Conservation (phyloP, 345 rosid species). For the Moricandia arvensis region DNA sequence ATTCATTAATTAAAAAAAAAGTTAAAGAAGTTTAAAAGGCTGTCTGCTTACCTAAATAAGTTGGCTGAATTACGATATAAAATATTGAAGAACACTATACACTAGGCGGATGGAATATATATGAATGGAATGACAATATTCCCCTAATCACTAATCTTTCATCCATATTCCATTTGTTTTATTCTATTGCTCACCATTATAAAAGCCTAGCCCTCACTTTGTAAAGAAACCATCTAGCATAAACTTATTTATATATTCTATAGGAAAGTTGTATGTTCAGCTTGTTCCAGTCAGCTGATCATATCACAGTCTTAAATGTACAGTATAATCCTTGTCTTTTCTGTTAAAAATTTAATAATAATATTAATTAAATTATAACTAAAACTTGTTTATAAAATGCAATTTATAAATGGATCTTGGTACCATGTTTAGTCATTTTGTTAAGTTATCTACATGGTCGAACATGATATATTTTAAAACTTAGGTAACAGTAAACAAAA, state of each 20-base stretch:
- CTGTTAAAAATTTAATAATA: background rate
- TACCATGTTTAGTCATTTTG: background rate
- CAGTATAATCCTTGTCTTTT: background rate
- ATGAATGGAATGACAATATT: background rate
- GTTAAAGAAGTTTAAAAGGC: background rate
- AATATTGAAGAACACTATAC: background rate
- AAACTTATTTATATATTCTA: background rate
- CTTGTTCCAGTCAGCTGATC: background rate
- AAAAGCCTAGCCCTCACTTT: background rate
- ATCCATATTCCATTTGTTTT: constrained; percentile 19
- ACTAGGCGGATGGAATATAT: constrained; percentile 11
- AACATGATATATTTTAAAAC: background rate
- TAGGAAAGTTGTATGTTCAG: background rate
- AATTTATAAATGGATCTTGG: background rate
- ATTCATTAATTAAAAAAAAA: background rate
- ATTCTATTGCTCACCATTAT: background rate
- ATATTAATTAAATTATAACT: background rate
- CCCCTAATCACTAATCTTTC: constrained; percentile 3
- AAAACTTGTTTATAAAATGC: background rate
- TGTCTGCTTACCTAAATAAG: background rate
- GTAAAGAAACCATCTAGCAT: background rate
- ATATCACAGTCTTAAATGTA: background rate
- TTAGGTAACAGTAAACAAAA: background rate
- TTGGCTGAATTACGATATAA: background rate
- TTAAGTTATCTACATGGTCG: background rate